Evolutionary conservation across 2,329 filamentous ascomycete species (phyloP).

Genomic region (Arthrobotrys sphaeroides): DNA sequence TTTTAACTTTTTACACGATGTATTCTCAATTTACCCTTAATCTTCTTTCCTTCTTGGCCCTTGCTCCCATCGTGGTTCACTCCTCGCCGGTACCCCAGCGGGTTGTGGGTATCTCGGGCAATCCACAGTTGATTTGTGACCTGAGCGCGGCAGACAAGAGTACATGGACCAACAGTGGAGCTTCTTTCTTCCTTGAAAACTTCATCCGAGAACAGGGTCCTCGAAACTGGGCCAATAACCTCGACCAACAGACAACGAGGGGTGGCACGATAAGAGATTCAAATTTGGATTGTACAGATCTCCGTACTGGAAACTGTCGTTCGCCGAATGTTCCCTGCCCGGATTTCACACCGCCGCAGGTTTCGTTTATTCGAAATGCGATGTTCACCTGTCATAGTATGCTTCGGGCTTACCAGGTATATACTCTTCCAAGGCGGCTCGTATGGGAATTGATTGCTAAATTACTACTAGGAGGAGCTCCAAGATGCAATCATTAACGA

Average conservation of each 20-base stretch:
- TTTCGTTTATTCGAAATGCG: slow-evolving; percentile 25
- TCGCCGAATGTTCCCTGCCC: slow-evolving; percentile 23
- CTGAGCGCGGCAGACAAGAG: slow-evolving; percentile 3
- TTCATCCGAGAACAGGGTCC: slow-evolving; percentile 7
- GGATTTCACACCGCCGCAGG: slow-evolving; percentile 23
- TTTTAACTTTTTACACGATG: no score
- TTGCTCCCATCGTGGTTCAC: not conserved
- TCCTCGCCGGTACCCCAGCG: slow-evolving; percentile 15
- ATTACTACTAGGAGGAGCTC: slow-evolving; percentile 5
- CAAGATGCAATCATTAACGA: slow-evolving; percentile 29
- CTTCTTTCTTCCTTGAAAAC: slow-evolving; percentile 29
- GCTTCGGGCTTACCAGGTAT: slow-evolving; percentile 17
- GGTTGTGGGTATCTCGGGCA: not conserved
- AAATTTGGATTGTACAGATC: slow-evolving; percentile 30
- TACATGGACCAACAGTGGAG: slow-evolving; percentile 36
- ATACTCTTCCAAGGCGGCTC: not conserved
- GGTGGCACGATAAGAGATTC: slow-evolving; percentile 20
- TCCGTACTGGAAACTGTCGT: slow-evolving; percentile 27
- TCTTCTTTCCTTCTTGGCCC: no score
- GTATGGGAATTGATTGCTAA: not conserved
- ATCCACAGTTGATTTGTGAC: slow-evolving; percentile 1
- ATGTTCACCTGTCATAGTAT: slow-evolving; percentile 20
- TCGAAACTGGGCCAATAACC: slow-evolving; percentile 14
- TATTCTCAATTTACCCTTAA: no score
- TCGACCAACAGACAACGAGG: slow-evolving; percentile 26